Evolutionary conservation across 345 rosid genomes (phyloP), one percentile per base, ranked within the genome.

Genomic region (Cardamine chenopodiifolia): DNA sequence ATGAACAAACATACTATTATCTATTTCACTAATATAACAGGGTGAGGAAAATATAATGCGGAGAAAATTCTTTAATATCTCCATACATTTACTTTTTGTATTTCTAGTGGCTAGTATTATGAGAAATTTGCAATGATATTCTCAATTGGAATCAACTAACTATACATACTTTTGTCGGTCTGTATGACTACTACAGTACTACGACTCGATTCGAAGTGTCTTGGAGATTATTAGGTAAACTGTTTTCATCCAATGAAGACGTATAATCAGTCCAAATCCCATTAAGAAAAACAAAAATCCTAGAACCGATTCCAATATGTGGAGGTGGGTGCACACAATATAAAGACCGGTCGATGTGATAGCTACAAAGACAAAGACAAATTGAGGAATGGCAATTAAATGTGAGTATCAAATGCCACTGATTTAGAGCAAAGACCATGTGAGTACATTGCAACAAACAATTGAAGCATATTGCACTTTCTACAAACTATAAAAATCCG

Each of bases 341-440:
- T 39, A 12, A 52, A 61, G 69, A 68, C 48, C 42, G 47, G 32
- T 62, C 70, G 75, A 76, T 54, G 75, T 62, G 80, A 76, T 61
- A 22, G 69, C 40, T 62, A 40, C 54, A 40, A 54, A 62, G 79
- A 68, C 74, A 54, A 75, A 61, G 70, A 54, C 56, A 22, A 76
- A 32, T 25, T 55, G 69, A 60, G 9, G 40, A 75, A 52, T 52
- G 74, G 17, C 45, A 68, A 70, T 63, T 34, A 68, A 10, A 60
- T 52, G 63, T 69, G 32, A 28, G 53, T 76, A 62, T 76, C 75
- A 62, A 70, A 76, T 57, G 52, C 66, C 59, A 76, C 70, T 70
- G 75, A 76, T 76, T 76, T 76, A 53, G 74, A 65, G 70, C 65
- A 54, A 68, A 62, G 74, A 76, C 70, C 52, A 69, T 42, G 59